Percentiles rank a stretch among this genome's conserved stretches.
Conservation (phyloP, 768 basidiomycete species). For the Inosperma sp. region DNA sequence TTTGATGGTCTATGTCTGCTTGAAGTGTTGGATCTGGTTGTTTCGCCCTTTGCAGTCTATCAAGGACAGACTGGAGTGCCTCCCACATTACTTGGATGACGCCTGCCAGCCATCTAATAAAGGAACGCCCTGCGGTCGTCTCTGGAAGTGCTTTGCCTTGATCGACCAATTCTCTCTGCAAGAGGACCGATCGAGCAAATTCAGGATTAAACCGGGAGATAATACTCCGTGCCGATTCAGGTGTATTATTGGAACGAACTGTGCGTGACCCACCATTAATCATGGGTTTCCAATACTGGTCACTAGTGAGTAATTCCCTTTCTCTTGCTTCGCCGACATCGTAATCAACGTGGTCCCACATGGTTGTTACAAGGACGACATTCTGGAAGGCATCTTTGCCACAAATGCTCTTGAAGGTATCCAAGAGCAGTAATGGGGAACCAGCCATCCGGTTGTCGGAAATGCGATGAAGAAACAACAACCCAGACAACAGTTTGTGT, state of each 20-base stretch:
- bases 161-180: slow-evolving; percentile 11
- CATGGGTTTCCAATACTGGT: slow-evolving; percentile 5
- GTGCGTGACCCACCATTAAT: background rate
- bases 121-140: slow-evolving; percentile 5
- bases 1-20: too few relatives aligned
- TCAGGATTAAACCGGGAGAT: background rate
- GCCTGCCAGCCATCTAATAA: slow-evolving; percentile 1
- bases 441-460: slow-evolving; percentile 14
- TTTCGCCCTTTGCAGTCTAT: too few relatives aligned
- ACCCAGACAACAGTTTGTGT: slow-evolving; percentile 10
- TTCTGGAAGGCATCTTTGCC: slow-evolving; percentile 13
- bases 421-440: slow-evolving; percentile 7
- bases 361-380: slow-evolving; percentile 14
- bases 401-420: slow-evolving; percentile 17
- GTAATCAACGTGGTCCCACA: slow-evolving; percentile 13
- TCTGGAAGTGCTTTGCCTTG: background rate
- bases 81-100: too few relatives aligned
- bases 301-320: background rate
- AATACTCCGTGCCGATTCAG: slow-evolving; percentile 3
- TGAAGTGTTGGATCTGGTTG: too few relatives aligned
- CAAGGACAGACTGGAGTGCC: too few relatives aligned
- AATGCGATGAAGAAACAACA: slow-evolving; percentile 16
- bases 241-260: background rate
- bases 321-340: background rate
- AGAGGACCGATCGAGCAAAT: background rate